A percentile compares a stretch with the other conserved stretches of the same genome.
phyloP scores from a whole-genome alignment of 495 filamentous ascomycete species.

The Entonaema liquescens region DNA sequence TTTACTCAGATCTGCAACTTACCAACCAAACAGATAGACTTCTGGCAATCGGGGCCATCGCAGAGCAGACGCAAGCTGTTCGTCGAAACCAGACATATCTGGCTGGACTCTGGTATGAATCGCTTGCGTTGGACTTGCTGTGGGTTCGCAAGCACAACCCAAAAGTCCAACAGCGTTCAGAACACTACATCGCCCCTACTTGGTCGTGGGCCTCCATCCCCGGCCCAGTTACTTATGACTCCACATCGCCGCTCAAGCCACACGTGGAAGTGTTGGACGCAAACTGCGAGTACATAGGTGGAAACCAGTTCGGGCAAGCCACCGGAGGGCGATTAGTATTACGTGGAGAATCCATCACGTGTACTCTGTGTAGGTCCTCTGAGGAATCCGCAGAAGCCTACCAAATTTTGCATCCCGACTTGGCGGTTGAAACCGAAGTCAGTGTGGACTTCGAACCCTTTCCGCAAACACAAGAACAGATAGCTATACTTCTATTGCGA shows the following conservation, averaged over 20 bases:
- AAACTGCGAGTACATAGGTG: not conserved
- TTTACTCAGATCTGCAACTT: conserved; percentile 1
- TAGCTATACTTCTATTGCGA: not conserved
- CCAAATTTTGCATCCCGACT: not conserved
- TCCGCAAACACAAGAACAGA: not conserved
- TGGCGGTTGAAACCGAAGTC: not conserved
- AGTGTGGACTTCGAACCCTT: not conserved
- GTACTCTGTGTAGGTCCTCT: not conserved
- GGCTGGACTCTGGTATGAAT: conserved; percentile 12
- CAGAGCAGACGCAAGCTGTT: not conserved
- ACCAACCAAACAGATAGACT: conserved; percentile 4
- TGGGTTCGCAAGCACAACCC: not conserved
- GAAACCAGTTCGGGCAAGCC: conserved; percentile 6
- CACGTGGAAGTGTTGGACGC: not conserved
- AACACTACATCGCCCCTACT: not conserved
- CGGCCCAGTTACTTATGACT: not conserved
- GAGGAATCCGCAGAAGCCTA: not conserved
- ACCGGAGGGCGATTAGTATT: not conserved
- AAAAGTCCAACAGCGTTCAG: not conserved
- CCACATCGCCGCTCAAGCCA: too few species aligned
- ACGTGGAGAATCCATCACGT: not conserved
- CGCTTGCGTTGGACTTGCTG: not conserved
- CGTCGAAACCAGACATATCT: not conserved
- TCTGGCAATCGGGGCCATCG: conserved; percentile 5
- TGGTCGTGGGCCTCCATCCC: conserved; percentile 13